A percentile compares a stretch with the other conserved stretches of the same genome.
These are phyloP conservation scores for Ramularia endophylla DNA, from an alignment of 2,329 filamentous ascomycete species.

Conservation along the genomic window DNA sequence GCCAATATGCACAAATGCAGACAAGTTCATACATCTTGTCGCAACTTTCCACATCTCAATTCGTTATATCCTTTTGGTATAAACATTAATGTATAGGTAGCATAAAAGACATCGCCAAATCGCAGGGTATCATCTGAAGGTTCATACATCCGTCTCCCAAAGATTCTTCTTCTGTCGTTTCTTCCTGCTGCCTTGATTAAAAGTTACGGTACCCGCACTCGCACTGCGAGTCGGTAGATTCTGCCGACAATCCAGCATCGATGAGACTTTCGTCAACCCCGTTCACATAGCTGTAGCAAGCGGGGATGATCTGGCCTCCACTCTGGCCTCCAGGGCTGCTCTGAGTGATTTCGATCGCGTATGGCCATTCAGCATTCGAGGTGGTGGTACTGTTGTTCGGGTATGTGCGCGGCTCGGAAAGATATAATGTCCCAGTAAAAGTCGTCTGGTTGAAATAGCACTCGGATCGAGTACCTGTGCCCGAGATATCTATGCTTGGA, in stretches of 20 bases:
- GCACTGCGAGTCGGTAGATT: slow-evolving; percentile 35
- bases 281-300: slow-evolving; percentile 45
- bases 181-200: slow-evolving; percentile 7
- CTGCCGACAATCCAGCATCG: slow-evolving; percentile 29
- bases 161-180: not conserved
- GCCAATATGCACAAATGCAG: too few relatives aligned
- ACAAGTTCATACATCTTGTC: too few relatives aligned
- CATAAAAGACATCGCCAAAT: too few relatives aligned
- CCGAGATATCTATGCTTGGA: slow-evolving; percentile 41
- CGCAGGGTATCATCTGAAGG: too few relatives aligned
- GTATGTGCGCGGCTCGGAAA: slow-evolving; percentile 15
- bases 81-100: too few relatives aligned
- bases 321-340: slow-evolving; percentile 42
- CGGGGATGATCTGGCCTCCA: slow-evolving; percentile 46
- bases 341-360: slow-evolving; percentile 52
- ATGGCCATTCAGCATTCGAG: slow-evolving; percentile 49
- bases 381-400: slow-evolving; percentile 10
- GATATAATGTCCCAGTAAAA: slow-evolving; percentile 54
- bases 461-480: slow-evolving; percentile 42
- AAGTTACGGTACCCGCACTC: slow-evolving; percentile 43
- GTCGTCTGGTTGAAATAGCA: slow-evolving; percentile 56
- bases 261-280: slow-evolving; percentile 33
- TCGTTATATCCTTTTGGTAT: too few relatives aligned
- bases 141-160: too few relatives aligned
- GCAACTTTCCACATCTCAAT: too few relatives aligned